Evolutionary conservation across 768 basidiomycete genomes (phyloP).

Genomic region (Trametes elegans): DNA sequence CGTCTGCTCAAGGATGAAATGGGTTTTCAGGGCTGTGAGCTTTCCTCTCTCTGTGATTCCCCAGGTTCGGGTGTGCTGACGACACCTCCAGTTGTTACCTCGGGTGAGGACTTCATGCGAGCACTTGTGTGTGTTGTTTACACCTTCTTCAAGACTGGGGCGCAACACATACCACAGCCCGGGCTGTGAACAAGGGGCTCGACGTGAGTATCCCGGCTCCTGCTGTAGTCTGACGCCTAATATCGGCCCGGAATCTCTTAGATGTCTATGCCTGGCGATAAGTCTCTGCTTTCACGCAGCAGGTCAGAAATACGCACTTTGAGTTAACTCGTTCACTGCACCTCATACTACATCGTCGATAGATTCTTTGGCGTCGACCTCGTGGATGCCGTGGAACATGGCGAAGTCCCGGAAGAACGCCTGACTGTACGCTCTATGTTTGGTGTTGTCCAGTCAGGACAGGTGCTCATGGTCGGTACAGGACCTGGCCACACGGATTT

Average conservation of each 20-base stretch:
- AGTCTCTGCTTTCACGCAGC: slow-evolving; percentile 25
- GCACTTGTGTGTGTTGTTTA: too few species aligned
- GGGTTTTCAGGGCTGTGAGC: slow-evolving; percentile 41
- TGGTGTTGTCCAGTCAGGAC: not conserved
- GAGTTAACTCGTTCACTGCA: too few species aligned
- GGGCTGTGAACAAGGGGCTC: slow-evolving; percentile 57
- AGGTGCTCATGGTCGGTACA: not conserved
- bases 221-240: not conserved
- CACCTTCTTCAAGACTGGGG: too few species aligned
- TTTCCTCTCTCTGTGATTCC: too few species aligned
- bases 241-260: too few species aligned
- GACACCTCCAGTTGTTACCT: slow-evolving; percentile 25
- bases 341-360: not conserved
- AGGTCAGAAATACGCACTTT: slow-evolving; percentile 12
- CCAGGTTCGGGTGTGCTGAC: too few species aligned
- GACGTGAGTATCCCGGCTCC: slow-evolving; percentile 42
- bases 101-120: too few species aligned
- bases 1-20: slow-evolving; percentile 42
- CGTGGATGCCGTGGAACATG: slow-evolving; percentile 55
- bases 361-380: slow-evolving; percentile 62
- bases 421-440: slow-evolving; percentile 37
- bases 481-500: slow-evolving; percentile 70
- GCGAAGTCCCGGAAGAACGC: slow-evolving; percentile 54
- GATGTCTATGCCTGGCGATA: slow-evolving; percentile 77
- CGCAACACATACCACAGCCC: too few species aligned